Evolutionary conservation across 2,329 filamentous ascomycete species (phyloP).

Genomic region (Seiridium cupressi): DNA sequence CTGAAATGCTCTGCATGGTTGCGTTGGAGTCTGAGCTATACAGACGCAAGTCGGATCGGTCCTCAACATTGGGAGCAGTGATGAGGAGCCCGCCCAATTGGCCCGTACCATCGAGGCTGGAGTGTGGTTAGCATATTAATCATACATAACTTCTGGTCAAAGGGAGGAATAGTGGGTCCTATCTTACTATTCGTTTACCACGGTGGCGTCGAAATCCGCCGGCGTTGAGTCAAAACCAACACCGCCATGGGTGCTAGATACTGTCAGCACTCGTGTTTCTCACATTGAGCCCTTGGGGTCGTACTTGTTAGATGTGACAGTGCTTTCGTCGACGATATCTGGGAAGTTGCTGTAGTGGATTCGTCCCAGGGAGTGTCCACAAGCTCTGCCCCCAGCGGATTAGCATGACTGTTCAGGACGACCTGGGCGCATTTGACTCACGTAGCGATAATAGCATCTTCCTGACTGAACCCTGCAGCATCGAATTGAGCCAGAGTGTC

Average conservation of each 20-base stretch:
- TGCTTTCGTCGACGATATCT: not conserved
- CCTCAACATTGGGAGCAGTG: not conserved
- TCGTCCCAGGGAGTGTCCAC: constrained; percentile 1
- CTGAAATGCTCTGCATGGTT: constrained; percentile 4
- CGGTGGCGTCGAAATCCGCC: not conserved
- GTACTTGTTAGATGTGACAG: constrained; percentile 4
- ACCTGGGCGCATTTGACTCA: not conserved
- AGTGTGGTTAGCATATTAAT: not conserved
- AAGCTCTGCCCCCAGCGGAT: not conserved
- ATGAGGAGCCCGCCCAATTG: not conserved
- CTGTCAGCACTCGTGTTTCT: not conserved
- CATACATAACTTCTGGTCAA: not conserved
- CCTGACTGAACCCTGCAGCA: constrained; percentile 1
- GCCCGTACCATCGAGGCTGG: not conserved
- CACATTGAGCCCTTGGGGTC: not conserved
- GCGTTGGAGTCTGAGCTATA: constrained; percentile 4
- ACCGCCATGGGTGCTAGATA: not conserved
- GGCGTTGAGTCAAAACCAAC: not conserved
- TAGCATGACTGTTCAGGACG: not conserved
- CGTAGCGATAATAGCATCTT: constrained; percentile 1
- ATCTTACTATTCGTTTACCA: constrained; percentile 5
- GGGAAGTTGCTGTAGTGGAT: constrained; percentile 6
- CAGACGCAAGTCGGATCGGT: constrained; percentile 6
- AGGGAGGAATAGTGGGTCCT: not conserved
- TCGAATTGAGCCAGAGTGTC: not conserved